Conservation (phyloP, 2,329 filamentous ascomycete genomes). For the Penicillium sp. region DNA sequence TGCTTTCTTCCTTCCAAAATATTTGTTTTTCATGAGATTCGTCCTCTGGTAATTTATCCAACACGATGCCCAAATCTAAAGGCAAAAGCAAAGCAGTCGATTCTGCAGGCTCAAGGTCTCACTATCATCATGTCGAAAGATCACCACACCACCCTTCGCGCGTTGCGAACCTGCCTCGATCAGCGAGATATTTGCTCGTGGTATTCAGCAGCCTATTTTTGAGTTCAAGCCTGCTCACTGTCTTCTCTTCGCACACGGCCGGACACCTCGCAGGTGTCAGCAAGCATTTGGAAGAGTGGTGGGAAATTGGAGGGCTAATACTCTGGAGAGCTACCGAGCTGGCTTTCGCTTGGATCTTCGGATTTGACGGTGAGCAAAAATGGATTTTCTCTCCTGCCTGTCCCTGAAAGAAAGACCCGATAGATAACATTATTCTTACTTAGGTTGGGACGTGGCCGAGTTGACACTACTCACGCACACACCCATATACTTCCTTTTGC, state of each 20-base stretch:
- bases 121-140: not conserved
- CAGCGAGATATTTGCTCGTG: conserved; percentile 42
- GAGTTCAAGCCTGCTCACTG: conserved; percentile 61
- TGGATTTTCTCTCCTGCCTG: not conserved
- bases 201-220: conserved; percentile 57
- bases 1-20: not conserved
- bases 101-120: not conserved
- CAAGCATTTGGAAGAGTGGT: conserved; percentile 59
- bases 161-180: conserved; percentile 21
- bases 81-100: not conserved
- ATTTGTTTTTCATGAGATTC: not conserved
- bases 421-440: not conserved
- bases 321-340: conserved; percentile 62
- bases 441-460: conserved; percentile 62
- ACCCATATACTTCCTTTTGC: conserved; percentile 71
- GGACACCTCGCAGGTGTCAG: conserved; percentile 66
- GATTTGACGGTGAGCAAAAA: conserved; percentile 43
- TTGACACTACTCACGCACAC: conserved; percentile 68
- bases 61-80: not conserved
- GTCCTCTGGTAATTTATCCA: not conserved
- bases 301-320: conserved; percentile 56
- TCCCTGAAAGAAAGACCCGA: not conserved
- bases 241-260: conserved; percentile 57
- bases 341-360: conserved; percentile 66
- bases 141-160: not conserved